Conservation (phyloP, 1,284 basidiomycete genomes). For the Irpex sp. region DNA sequence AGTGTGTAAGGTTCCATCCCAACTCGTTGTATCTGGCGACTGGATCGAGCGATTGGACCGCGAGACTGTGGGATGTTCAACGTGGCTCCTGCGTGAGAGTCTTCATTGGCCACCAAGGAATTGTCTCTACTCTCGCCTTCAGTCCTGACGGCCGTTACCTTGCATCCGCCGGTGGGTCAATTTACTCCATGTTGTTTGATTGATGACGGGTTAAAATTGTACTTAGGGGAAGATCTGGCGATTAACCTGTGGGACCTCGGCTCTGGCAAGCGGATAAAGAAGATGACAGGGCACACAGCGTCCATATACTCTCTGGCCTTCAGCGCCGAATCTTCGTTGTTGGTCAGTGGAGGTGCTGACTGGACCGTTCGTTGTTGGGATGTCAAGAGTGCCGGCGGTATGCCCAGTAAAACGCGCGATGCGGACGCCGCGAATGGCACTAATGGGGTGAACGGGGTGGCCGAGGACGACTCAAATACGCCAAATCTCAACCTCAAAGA, state of each 20-base stretch:
- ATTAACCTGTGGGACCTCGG: slow-evolving; percentile 98
- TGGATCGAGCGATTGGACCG: slow-evolving; percentile 94
- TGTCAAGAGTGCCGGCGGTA: slow-evolving; percentile 78
- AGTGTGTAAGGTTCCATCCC: slow-evolving; percentile 97
- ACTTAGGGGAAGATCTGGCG: slow-evolving; percentile 80
- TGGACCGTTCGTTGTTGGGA: slow-evolving; percentile 98
- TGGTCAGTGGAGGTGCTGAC: slow-evolving; percentile 89
- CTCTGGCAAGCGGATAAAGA: slow-evolving; percentile 91
- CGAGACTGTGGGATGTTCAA: slow-evolving; percentile 98
- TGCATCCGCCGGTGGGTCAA: slow-evolving; percentile 76
- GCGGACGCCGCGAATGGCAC: slow-evolving; percentile 36
- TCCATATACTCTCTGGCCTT: slow-evolving; percentile 91
- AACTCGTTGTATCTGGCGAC: slow-evolving; percentile 98
- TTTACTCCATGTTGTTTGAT: slow-evolving; percentile 2
- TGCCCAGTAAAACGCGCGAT: slow-evolving; percentile 47
- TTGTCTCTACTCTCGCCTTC: slow-evolving; percentile 85
- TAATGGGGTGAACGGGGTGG: slow-evolving; percentile 15
- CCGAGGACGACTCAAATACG: slow-evolving; percentile 28
- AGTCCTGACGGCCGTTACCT: slow-evolving; percentile 94
- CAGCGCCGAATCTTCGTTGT: slow-evolving; percentile 85
- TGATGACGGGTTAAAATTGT: slow-evolving; percentile 1
- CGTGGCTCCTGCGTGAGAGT: slow-evolving; percentile 90
- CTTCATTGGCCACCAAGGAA: slow-evolving; percentile 93
- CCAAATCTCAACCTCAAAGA: slow-evolving; percentile 18
- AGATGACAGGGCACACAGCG: slow-evolving; percentile 92